These are phyloP conservation scores for Chloropicon primus DNA, from an alignment of 139 green algal genomes.

Conservation along the genomic window DNA sequence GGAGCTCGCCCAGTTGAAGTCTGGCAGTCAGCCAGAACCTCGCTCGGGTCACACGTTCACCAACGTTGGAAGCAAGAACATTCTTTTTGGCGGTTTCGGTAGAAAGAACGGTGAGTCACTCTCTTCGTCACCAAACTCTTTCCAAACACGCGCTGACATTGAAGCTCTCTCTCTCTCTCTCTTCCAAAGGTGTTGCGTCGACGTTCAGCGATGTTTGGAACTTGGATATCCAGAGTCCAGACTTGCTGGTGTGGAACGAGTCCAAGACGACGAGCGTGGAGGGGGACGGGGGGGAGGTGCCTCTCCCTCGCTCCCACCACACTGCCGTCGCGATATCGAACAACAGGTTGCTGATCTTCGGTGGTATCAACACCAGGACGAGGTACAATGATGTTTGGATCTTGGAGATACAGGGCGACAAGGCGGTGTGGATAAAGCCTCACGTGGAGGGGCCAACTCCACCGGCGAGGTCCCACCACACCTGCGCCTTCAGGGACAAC, in stretches of 20 bases:
- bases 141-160: background rate
- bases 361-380: conserved; percentile 52
- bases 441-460: conserved; percentile 28
- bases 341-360: conserved; percentile 44
- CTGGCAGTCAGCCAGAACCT: conserved; percentile 20
- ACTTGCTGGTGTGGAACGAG: conserved; percentile 25
- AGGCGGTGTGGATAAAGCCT: conserved; percentile 39
- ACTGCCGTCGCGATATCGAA: conserved; percentile 30
- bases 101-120: conserved; percentile 31
- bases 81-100: conserved; percentile 61
- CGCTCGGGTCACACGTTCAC: conserved; percentile 65
- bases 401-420: conserved; percentile 26
- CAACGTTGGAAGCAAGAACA: conserved; percentile 34
- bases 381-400: conserved; percentile 70
- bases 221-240: conserved; percentile 37
- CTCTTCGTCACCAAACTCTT: background rate
- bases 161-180: background rate
- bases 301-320: conserved; percentile 46
- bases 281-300: conserved; percentile 5
- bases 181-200: conserved; percentile 39
- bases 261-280: background rate
- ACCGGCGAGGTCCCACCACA: conserved; percentile 55
- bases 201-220: conserved; percentile 60
- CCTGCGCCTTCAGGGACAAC: conserved; percentile 43
- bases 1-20: background rate